These are phyloP conservation scores for Funneliformis mosseae DNA, from an alignment of 192 early-diverging fungal genomes.

Conservation along the genomic window DNA sequence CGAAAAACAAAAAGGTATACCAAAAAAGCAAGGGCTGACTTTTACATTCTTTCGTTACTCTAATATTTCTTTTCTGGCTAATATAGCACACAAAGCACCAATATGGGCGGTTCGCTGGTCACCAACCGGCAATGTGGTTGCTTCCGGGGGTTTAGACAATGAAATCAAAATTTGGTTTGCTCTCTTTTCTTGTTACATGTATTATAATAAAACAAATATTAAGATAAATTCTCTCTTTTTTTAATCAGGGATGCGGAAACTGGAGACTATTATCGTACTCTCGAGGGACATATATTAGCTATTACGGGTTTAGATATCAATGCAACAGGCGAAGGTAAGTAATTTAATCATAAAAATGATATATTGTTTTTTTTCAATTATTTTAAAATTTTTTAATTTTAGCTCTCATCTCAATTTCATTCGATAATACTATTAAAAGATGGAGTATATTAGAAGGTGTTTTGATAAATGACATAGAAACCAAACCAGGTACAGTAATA, in stretches of 20 bases:
- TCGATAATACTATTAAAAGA: slow-evolving; percentile 70
- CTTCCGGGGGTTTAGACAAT: slow-evolving; percentile 68
- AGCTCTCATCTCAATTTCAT: slow-evolving; percentile 65
- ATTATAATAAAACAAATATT: background rate
- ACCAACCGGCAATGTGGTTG: slow-evolving; percentile 56
- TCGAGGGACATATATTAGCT: slow-evolving; percentile 76
- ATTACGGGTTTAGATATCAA: slow-evolving; percentile 67
- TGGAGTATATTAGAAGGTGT: slow-evolving; percentile 64
- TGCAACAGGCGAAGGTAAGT: slow-evolving; percentile 51
- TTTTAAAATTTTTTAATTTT: background rate
- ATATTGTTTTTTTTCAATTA: background rate
- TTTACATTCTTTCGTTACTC: too few species aligned
- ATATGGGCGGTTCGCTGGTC: slow-evolving; percentile 79
- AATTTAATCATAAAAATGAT: background rate
- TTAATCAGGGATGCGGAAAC: slow-evolving; percentile 58
- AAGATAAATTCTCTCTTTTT: background rate
- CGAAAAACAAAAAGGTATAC: background rate
- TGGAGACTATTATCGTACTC: slow-evolving; percentile 46
- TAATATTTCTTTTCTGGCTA: background rate
- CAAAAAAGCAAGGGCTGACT: background rate
- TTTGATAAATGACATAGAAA: slow-evolving; percentile 52
- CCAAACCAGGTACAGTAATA: slow-evolving; percentile 50
- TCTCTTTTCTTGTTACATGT: background rate
- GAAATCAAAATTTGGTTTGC: slow-evolving; percentile 74
- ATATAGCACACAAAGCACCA: background rate